These are phyloP conservation scores for Didymella pomorum DNA, from an alignment of 2,329 filamentous ascomycete genomes.

Conservation along the genomic window DNA sequence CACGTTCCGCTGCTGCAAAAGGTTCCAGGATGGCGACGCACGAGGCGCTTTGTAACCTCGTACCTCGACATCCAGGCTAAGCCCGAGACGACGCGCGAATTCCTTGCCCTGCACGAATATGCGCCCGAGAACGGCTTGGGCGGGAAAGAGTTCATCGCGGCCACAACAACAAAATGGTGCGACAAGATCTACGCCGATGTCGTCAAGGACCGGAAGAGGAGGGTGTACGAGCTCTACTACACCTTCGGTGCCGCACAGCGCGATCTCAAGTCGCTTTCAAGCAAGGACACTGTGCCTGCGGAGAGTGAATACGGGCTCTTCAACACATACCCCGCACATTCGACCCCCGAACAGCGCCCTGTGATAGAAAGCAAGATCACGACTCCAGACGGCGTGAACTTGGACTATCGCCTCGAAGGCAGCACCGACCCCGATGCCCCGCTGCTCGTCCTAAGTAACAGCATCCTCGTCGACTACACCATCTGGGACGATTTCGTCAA, in stretches of 20 bases:
- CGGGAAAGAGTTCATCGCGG: constrained; percentile 69
- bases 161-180: constrained; percentile 69
- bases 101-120: constrained; percentile 76
- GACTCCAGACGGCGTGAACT: constrained; percentile 70
- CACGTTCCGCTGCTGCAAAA: constrained; percentile 75
- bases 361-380: constrained; percentile 73
- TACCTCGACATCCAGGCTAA: constrained; percentile 58
- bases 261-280: constrained; percentile 68
- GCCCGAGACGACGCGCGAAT: constrained; percentile 57
- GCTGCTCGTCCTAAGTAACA: constrained; percentile 79
- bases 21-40: constrained; percentile 80
- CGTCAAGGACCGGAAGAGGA: constrained; percentile 64
- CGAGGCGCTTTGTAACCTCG: constrained; percentile 73
- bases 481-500: constrained; percentile 83
- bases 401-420: constrained; percentile 81
- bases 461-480: constrained; percentile 75
- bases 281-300: constrained; percentile 58
- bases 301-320: constrained; percentile 63
- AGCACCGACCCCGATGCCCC: constrained; percentile 71
- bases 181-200: constrained; percentile 66
- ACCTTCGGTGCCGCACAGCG: constrained; percentile 78
- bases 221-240: constrained; percentile 77
- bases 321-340: constrained; percentile 60
- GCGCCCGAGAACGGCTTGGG: constrained; percentile 70
- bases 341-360: constrained; percentile 48